Conservation (phyloP, 768 basidiomycete genomes). For the Panellus pusillus region DNA sequence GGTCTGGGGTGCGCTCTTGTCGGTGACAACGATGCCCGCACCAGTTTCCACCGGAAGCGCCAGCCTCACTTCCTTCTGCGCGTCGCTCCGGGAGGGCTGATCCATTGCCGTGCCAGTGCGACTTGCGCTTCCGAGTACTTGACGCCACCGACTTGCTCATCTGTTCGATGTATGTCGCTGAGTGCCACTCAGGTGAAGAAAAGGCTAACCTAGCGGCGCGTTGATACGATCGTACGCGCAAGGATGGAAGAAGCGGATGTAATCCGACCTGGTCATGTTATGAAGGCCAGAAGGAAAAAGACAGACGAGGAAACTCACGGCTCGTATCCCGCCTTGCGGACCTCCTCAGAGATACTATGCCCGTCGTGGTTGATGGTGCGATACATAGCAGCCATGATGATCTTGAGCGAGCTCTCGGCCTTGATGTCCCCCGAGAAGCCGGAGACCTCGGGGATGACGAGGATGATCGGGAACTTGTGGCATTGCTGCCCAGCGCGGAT, state of each 20-base stretch:
- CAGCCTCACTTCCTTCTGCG: constrained; percentile 56
- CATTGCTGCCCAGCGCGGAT: constrained; percentile 71
- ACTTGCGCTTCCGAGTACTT: constrained; percentile 85
- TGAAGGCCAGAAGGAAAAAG: background rate
- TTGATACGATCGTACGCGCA: constrained; percentile 91
- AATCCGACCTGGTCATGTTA: constrained; percentile 60
- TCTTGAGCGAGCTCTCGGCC: constrained; percentile 61
- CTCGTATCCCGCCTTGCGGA: constrained; percentile 74
- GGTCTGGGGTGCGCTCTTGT: constrained; percentile 51
- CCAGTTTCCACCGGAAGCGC: constrained; percentile 51
- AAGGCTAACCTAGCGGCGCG: constrained; percentile 58
- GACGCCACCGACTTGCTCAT: constrained; percentile 77
- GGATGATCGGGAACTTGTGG: constrained; percentile 82
- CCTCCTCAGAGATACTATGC: constrained; percentile 79
- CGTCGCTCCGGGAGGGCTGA: constrained; percentile 46
- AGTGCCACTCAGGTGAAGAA: background rate
- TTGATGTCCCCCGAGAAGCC: constrained; percentile 84
- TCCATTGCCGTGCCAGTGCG: constrained; percentile 79
- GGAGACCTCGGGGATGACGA: constrained; percentile 88
- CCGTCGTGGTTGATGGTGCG: constrained; percentile 90
- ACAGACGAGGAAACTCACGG: constrained; percentile 60
- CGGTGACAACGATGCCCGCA: constrained; percentile 49
- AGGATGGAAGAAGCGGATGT: constrained; percentile 90
- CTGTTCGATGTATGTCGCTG: constrained; percentile 51
- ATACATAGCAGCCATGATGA: constrained; percentile 86